Evolutionary conservation across 2,329 filamentous ascomycete species (phyloP).

Genomic region (Pleomassaria siparia): DNA sequence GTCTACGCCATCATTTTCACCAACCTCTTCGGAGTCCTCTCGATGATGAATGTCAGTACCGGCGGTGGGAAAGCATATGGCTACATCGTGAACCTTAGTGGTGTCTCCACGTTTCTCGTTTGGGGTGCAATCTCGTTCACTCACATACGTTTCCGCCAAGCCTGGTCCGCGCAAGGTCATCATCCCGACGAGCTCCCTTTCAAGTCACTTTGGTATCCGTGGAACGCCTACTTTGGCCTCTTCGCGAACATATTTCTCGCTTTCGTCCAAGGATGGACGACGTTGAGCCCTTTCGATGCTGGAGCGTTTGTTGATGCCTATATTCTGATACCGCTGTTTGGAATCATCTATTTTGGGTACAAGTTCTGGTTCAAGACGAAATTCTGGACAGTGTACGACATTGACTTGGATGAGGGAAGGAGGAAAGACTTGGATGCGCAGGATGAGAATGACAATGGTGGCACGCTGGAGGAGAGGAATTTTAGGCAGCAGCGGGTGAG

Average conservation of each 20-base stretch:
- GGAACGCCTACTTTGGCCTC: constrained; percentile 53
- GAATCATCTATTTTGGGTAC: constrained; percentile 49
- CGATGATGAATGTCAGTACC: constrained; percentile 73
- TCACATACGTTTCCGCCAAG: constrained; percentile 70
- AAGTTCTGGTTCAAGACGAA: constrained; percentile 48
- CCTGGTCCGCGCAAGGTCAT: constrained; percentile 51
- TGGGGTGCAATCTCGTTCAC: constrained; percentile 72
- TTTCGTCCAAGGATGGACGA: constrained; percentile 57
- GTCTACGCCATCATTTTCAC: constrained; percentile 66
- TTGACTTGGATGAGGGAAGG: constrained; percentile 43
- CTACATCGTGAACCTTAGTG: constrained; percentile 71
- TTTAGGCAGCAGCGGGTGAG: too few relatives aligned
- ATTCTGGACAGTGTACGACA: constrained; percentile 38
- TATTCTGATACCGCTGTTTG: constrained; percentile 55
- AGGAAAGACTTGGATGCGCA: constrained; percentile 39
- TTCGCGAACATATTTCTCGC: constrained; percentile 54
- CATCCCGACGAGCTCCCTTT: constrained; percentile 50
- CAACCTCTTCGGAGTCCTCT: constrained; percentile 69
- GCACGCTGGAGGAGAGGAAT: not conserved
- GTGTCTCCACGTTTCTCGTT: constrained; percentile 71
- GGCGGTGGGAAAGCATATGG: constrained; percentile 65
- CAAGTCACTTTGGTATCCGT: constrained; percentile 51
- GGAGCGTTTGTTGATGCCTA: constrained; percentile 57
- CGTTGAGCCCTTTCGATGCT: constrained; percentile 54
- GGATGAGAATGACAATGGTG: not conserved